phyloP scores from a whole-genome alignment of 306 rosid genomes.

The Gynostemma pentaphyllum region DNA sequence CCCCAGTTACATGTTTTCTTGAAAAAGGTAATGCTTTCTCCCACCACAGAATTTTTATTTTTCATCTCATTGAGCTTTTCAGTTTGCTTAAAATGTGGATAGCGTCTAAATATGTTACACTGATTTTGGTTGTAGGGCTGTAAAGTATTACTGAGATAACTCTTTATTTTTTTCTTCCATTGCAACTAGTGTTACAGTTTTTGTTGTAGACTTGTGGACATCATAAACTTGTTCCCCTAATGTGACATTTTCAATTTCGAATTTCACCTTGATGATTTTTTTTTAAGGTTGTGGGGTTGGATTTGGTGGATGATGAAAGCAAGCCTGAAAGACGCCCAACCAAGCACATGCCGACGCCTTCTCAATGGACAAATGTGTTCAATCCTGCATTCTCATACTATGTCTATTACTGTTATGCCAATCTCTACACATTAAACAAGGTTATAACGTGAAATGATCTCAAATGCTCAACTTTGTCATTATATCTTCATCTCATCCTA shows the following conservation, averaged over 20 bases:
- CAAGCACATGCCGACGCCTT: conserved; percentile 97
- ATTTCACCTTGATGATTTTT: neutral
- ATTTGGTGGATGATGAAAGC: conserved; percentile 94
- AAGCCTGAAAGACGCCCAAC: conserved; percentile 98
- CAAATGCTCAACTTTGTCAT: neutral
- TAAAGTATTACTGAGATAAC: neutral
- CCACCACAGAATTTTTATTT: neutral
- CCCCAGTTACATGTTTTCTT: conserved; percentile 93
- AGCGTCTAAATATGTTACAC: neutral
- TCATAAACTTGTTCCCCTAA: too few species aligned
- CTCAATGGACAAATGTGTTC: conserved; percentile 89
- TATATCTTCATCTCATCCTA: neutral
- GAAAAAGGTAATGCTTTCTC: conserved; percentile 53
- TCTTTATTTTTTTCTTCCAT: neutral
- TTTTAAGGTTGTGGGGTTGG: conserved; percentile 79
- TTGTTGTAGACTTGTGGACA: neutral
- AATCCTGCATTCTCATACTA: conserved; percentile 96
- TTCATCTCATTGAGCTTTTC: neutral
- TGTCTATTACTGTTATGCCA: conserved; percentile 91
- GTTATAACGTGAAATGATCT: conserved; percentile 14
- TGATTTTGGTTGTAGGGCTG: neutral
- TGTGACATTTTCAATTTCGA: neutral
- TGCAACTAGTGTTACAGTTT: neutral
- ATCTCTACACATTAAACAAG: conserved; percentile 89
- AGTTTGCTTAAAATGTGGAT: neutral